These are phyloP conservation scores for Vanrija sp. DNA, from an alignment of 1,284 basidiomycete genomes.

Conservation along the genomic window DNA sequence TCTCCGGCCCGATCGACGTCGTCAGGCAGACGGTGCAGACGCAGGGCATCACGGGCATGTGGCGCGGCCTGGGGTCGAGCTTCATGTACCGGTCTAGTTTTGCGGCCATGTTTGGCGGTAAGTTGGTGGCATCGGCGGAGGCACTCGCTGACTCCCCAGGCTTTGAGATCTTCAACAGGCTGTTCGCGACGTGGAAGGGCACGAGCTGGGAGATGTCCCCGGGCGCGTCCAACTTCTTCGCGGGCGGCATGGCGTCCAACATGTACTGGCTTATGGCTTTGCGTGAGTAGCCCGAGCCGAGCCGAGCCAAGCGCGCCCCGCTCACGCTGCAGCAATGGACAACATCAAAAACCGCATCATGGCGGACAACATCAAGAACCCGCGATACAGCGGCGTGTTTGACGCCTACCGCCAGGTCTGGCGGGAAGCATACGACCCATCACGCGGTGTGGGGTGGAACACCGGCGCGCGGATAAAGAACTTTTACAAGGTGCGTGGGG, in stretches of 20 bases:
- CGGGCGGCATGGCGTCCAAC: constrained; percentile 49
- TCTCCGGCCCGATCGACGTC: constrained; percentile 43
- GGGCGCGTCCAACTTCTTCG: constrained; percentile 41
- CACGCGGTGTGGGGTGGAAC: constrained; percentile 33
- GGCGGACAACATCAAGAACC: constrained; percentile 43
- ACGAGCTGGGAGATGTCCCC: constrained; percentile 46
- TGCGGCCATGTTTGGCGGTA: constrained; percentile 48
- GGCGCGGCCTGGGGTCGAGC: constrained; percentile 44
- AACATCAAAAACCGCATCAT: constrained; percentile 50
- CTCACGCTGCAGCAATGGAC: constrained; percentile 34
- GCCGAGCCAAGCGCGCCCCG: too few species aligned
- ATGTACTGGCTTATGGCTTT: constrained; percentile 45
- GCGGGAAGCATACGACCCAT: constrained; percentile 35
- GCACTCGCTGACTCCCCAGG: constrained; percentile 21
- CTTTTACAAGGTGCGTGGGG: constrained; percentile 43
- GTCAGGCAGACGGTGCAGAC: constrained; percentile 39
- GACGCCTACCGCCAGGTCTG: constrained; percentile 42
- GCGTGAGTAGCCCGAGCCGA: constrained; percentile 31
- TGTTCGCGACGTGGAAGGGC: constrained; percentile 44
- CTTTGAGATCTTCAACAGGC: constrained; percentile 48
- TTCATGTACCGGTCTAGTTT: constrained; percentile 47
- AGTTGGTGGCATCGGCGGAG: too few species aligned
- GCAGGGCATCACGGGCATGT: constrained; percentile 46
- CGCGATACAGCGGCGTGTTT: constrained; percentile 37
- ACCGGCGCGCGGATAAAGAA: constrained; percentile 34